phyloP scores from a whole-genome alignment of 148 eudicot species.

The Fallopia convolvulus region DNA sequence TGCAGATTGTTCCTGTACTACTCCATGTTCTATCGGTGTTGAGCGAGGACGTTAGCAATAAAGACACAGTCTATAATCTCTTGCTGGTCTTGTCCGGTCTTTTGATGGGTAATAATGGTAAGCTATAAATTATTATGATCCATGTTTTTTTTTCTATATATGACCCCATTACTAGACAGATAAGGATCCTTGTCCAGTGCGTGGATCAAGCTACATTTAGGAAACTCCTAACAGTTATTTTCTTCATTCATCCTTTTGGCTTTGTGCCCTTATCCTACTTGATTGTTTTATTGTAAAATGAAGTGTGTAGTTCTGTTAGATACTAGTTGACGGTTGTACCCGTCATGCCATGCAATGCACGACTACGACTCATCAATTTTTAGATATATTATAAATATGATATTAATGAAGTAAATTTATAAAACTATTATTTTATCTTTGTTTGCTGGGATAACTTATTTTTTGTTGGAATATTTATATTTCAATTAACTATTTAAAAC shows the following conservation, averaged over 20 bases:
- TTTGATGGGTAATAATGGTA: conserved; percentile 66
- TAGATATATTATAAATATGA: too few relatives aligned
- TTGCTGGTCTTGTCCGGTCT: conserved; percentile 78
- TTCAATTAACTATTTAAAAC: too few relatives aligned
- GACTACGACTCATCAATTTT: too few relatives aligned
- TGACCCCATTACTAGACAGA: background rate
- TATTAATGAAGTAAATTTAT: too few relatives aligned
- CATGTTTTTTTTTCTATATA: background rate
- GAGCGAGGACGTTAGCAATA: conserved; percentile 50
- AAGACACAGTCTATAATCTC: conserved; percentile 57
- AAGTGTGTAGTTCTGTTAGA: background rate
- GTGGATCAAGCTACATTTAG: background rate
- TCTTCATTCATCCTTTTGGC: background rate
- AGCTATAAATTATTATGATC: conserved; percentile 15
- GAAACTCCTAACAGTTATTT: background rate
- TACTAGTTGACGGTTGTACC: too few relatives aligned
- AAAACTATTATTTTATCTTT: too few relatives aligned
- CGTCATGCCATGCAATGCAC: too few relatives aligned
- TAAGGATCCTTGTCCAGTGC: background rate
- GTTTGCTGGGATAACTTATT: too few relatives aligned
- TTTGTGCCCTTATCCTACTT: background rate
- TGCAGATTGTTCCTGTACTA: conserved; percentile 70
- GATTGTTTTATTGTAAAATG: background rate
- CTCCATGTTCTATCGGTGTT: conserved; percentile 50
- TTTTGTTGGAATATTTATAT: too few relatives aligned